Conservation (phyloP, 108 stramenopile genomes). For the Cyclostephanos invisitatus region DNA sequence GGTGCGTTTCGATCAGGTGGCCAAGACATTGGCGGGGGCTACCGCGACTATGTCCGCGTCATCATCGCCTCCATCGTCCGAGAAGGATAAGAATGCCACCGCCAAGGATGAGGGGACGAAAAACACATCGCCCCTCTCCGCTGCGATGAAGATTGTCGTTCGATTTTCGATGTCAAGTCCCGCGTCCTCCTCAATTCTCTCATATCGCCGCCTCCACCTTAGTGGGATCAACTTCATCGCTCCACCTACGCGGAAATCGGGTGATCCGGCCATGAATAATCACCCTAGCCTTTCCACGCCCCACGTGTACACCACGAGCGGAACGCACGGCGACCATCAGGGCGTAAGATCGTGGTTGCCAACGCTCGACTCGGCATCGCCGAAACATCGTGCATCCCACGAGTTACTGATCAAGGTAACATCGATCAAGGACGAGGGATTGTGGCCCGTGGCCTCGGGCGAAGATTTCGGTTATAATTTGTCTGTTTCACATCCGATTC, state of each 20-base stretch:
- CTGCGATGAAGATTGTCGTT: conserved; percentile 47
- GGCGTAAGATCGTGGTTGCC: conserved; percentile 83
- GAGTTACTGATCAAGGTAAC: conserved; percentile 70
- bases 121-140: conserved; percentile 18
- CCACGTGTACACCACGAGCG: conserved; percentile 76
- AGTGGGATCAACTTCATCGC: conserved; percentile 40
- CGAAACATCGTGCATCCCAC: conserved; percentile 67
- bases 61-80: neutral
- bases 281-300: conserved; percentile 50
- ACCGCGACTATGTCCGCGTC: neutral
- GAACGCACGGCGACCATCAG: conserved; percentile 81
- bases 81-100: neutral
- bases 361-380: conserved; percentile 78
- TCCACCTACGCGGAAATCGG: conserved; percentile 7
- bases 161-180: conserved; percentile 28
- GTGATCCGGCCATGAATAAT: conserved; percentile 58
- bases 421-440: conserved; percentile 55
- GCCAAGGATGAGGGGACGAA: neutral
- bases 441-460: conserved; percentile 67
- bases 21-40: conserved; percentile 35
- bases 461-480: conserved; percentile 70
- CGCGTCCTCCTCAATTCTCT: neutral
- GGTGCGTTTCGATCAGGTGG: conserved; percentile 29
- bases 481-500: conserved; percentile 59
- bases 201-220: conserved; percentile 43